Conservation (phyloP, 768 basidiomycete genomes). For the Rickenella mellea region DNA sequence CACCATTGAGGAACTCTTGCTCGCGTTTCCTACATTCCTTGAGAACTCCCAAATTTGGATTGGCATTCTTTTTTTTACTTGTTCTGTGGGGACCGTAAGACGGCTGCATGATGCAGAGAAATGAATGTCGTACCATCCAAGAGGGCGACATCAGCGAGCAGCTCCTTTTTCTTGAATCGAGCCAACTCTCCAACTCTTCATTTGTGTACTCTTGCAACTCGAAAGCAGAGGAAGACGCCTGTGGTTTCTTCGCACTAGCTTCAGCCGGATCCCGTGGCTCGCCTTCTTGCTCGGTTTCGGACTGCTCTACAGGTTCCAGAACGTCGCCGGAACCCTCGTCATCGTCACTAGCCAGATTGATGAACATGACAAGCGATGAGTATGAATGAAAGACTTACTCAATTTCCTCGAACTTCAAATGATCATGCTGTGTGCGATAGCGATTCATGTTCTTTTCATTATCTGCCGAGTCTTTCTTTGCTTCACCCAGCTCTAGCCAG, state of each 20-base stretch:
- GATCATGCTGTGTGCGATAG: conserved; percentile 61
- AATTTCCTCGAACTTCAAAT: conserved; percentile 71
- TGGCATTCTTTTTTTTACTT: conserved; percentile 71
- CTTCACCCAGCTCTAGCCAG: conserved; percentile 66
- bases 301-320: too few relatives aligned
- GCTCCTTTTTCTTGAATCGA: conserved; percentile 59
- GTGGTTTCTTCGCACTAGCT: conserved; percentile 18
- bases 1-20: conserved; percentile 84
- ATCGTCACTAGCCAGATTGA: conserved; percentile 28
- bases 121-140: conserved; percentile 60
- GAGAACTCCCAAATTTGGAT: conserved; percentile 80
- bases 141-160: conserved; percentile 68
- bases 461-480: conserved; percentile 45
- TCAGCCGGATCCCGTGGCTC: conserved; percentile 28
- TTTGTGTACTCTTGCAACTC: conserved; percentile 54
- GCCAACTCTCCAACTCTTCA: conserved; percentile 66
- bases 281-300: too few relatives aligned
- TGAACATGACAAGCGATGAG: not conserved
- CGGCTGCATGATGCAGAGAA: not conserved
- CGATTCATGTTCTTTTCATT: conserved; percentile 51
- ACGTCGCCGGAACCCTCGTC: conserved; percentile 48
- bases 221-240: conserved; percentile 52
- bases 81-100: conserved; percentile 40
- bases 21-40: conserved; percentile 88
- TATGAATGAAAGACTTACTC: conserved; percentile 66